Evolutionary conservation across 768 basidiomycete species (phyloP).

Genomic region (Neoboletus magnificus): DNA sequence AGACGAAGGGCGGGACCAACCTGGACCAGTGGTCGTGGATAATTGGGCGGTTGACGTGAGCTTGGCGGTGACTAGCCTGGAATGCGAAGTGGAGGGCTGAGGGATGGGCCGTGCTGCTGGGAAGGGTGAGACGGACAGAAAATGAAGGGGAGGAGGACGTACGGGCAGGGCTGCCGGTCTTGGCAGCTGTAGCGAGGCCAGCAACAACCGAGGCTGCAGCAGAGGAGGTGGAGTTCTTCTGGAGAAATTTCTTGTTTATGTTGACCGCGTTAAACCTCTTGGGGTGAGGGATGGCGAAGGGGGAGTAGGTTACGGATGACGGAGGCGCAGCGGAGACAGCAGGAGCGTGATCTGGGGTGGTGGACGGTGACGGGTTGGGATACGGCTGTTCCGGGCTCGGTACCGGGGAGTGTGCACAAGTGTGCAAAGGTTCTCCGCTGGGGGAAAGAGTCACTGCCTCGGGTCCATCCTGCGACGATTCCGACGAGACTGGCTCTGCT

Average conservation of each 20-base stretch:
- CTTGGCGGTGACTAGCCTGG: conserved; percentile 83
- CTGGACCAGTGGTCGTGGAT: conserved; percentile 55
- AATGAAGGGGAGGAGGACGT: conserved; percentile 26
- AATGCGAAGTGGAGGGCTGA: conserved; percentile 58
- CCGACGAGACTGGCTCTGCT: conserved; percentile 42
- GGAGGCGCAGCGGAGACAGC: conserved; percentile 3
- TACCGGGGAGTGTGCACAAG: conserved; percentile 19
- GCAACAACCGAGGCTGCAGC: conserved; percentile 44
- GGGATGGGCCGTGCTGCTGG: conserved; percentile 53
- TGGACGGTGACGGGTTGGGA: conserved; percentile 6
- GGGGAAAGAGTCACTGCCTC: conserved; percentile 4
- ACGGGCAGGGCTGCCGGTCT: conserved; percentile 54
- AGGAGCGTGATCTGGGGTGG: conserved; percentile 19
- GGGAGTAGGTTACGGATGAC: conserved; percentile 10
- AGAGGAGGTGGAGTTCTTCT: conserved; percentile 73
- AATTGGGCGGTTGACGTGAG: conserved; percentile 66
- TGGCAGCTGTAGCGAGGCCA: conserved; percentile 39
- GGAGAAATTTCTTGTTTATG: conserved; percentile 95
- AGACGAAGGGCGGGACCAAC: conserved; percentile 80
- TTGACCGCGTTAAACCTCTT: conserved; percentile 90
- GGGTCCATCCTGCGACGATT: conserved; percentile 33
- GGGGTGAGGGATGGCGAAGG: conserved; percentile 45
- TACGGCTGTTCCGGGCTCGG: conserved; percentile 8
- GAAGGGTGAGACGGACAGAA: conserved; percentile 9
- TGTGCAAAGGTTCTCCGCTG: conserved; percentile 4